These are phyloP conservation scores for Saccharomyces hybrid DNA, from an alignment of 1,139 yeast species.

Conservation along the genomic window DNA sequence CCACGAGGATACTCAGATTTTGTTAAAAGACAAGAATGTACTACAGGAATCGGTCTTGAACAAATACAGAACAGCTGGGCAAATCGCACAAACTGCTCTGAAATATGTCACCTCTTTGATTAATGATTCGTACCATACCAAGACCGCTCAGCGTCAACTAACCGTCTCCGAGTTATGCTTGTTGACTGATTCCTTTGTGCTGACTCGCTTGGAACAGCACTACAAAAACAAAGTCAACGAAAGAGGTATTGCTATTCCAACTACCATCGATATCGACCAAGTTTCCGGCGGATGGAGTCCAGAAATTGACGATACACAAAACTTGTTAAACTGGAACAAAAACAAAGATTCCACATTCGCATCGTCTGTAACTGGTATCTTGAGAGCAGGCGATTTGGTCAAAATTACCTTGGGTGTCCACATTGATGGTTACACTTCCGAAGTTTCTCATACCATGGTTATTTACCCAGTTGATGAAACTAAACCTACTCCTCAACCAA, in stretches of 20 bases:
- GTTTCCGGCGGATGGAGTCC: constrained; percentile 77
- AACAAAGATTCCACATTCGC: constrained; percentile 14
- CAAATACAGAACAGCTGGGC: constrained; percentile 85
- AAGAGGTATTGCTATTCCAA: constrained; percentile 90
- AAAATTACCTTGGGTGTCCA: constrained; percentile 83
- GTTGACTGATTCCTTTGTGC: constrained; percentile 67
- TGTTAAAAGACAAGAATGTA: constrained; percentile 67
- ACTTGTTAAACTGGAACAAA: constrained; percentile 28
- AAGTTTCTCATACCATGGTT: constrained; percentile 77
- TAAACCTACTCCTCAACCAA: constrained; percentile 39
- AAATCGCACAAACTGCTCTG: constrained; percentile 81
- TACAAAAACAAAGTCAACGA: constrained; percentile 56
- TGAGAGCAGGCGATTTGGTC: constrained; percentile 74
- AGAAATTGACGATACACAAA: constrained; percentile 58
- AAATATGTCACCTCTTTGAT: constrained; percentile 58
- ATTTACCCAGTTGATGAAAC: constrained; percentile 53
- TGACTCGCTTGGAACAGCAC: constrained; percentile 45
- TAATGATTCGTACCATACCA: constrained; percentile 57
- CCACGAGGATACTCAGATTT: constrained; percentile 63
- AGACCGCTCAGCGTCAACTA: constrained; percentile 37
- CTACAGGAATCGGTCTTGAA: constrained; percentile 56
- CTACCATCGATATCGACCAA: constrained; percentile 76
- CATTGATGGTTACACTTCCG: constrained; percentile 89
- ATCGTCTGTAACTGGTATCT: constrained; percentile 37
- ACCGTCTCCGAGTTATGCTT: constrained; percentile 73